phyloP scores from a whole-genome alignment of 139 green algal species.

The Picochlorum sp. region DNA sequence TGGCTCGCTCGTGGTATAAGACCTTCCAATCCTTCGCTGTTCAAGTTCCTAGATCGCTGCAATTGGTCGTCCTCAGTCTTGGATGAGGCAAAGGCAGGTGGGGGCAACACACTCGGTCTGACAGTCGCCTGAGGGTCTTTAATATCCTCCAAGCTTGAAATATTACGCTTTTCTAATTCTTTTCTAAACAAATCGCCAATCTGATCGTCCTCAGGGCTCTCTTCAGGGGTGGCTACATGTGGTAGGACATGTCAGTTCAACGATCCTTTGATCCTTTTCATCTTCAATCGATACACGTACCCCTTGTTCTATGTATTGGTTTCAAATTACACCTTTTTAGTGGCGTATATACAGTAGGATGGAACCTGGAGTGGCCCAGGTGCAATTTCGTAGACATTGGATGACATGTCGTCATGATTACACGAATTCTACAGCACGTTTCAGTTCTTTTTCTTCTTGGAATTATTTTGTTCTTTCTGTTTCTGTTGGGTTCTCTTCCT shows the following conservation, averaged over 20 bases:
- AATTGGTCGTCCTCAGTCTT: slow-evolving; percentile 35
- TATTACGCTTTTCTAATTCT: slow-evolving; percentile 46
- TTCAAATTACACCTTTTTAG: too few species aligned
- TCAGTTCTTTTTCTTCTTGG: too few species aligned
- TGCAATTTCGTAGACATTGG: too few species aligned
- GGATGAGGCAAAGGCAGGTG: slow-evolving; percentile 9
- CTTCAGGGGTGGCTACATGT: background rate
- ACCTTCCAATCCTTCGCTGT: slow-evolving; percentile 64
- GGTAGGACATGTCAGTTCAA: too few species aligned
- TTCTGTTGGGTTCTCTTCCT: background rate
- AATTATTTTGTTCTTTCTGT: too few species aligned
- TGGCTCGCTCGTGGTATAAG: slow-evolving; percentile 45
- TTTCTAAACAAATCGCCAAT: slow-evolving; percentile 53
- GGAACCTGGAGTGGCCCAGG: too few species aligned
- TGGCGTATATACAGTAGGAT: too few species aligned
- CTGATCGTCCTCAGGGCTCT: slow-evolving; percentile 6
- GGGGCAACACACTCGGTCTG: background rate
- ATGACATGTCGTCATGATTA: too few species aligned
- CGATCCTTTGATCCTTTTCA: too few species aligned
- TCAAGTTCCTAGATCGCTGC: slow-evolving; percentile 31
- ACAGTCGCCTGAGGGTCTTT: slow-evolving; percentile 6
- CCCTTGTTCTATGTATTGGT: too few species aligned
- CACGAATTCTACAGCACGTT: too few species aligned
- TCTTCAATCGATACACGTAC: too few species aligned
- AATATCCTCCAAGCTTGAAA: slow-evolving; percentile 4